phyloP scores from a whole-genome alignment of 1,139 yeast genomes.

The Suhomyces anneliseae region DNA sequence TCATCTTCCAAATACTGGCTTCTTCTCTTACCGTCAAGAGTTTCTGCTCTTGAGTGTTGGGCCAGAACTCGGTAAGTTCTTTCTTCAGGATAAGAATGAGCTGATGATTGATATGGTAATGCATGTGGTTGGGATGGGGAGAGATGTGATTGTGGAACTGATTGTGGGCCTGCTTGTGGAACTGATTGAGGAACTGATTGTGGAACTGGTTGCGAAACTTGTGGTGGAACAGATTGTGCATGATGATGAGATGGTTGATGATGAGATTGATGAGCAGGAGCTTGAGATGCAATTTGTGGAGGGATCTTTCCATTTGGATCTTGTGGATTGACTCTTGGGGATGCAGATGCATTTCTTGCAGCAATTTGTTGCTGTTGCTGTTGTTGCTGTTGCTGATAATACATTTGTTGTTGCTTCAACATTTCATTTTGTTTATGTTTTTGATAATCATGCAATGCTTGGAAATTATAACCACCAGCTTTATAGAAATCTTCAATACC shows the following conservation, averaged over 20 bases:
- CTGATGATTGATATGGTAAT: background rate
- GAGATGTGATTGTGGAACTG: background rate
- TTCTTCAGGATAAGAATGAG: background rate
- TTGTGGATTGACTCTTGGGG: slow-evolving; percentile 4
- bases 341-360: slow-evolving; percentile 2
- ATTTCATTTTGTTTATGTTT: slow-evolving; percentile 39
- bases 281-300: background rate
- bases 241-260: background rate
- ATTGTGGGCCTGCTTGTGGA: background rate
- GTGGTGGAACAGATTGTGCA: background rate
- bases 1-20: background rate
- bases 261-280: background rate
- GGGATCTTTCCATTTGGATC: slow-evolving; percentile 1
- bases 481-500: slow-evolving; percentile 41
- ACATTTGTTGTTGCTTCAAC: slow-evolving; percentile 37
- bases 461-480: slow-evolving; percentile 44
- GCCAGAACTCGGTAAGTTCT: background rate
- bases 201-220: too few relatives aligned
- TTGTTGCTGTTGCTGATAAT: slow-evolving; percentile 28
- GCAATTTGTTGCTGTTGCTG: slow-evolving; percentile 9
- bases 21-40: slow-evolving; percentile 1
- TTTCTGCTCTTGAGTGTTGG: background rate
- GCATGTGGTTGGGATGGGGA: background rate
- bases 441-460: slow-evolving; percentile 47
- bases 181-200: background rate